A percentile compares a stretch with the other conserved stretches of the same genome.
phyloP scores from a whole-genome alignment of 257 asterid species.

The Fraxinus excelsior region DNA sequence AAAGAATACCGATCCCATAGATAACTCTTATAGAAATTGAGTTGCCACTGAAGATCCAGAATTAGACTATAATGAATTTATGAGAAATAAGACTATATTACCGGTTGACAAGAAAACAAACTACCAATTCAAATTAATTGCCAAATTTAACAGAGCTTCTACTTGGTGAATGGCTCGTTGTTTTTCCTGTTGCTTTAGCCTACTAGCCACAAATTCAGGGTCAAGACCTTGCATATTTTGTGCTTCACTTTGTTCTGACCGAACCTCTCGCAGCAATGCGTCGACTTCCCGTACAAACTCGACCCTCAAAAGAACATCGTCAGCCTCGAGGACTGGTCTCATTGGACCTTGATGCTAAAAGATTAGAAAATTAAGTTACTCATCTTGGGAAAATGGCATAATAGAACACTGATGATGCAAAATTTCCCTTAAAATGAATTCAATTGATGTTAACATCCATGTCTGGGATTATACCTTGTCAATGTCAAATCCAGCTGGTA shows the following conservation, averaged over 20 bases:
- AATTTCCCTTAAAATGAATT: too few relatives aligned
- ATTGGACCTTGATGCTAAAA: conserved; percentile 84
- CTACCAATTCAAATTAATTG: conserved; percentile 77
- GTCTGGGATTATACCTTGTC: conserved; percentile 55
- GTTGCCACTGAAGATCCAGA: neutral
- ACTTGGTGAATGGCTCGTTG: conserved; percentile 79
- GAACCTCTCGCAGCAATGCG: conserved; percentile 72
- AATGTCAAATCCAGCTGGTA: conserved; percentile 86
- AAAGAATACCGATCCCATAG: neutral
- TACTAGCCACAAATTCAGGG: conserved; percentile 73
- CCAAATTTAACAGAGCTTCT: conserved; percentile 70
- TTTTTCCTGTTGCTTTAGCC: conserved; percentile 88
- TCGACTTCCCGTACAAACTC: conserved; percentile 89
- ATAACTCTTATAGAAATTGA: neutral
- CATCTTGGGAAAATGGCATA: conserved; percentile 7
- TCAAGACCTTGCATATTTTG: conserved; percentile 54
- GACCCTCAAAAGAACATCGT: conserved; percentile 74
- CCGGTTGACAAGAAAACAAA: neutral
- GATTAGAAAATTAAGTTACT: conserved; percentile 7
- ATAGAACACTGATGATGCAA: neutral
- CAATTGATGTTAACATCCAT: neutral
- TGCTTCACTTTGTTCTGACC: conserved; percentile 45
- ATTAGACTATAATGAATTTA: neutral
- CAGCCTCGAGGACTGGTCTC: conserved; percentile 58
- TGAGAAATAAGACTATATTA: neutral